Percentiles rank a stretch among this genome's conserved stretches.
These are phyloP conservation scores for Aspergillus olivimuriae DNA, from an alignment of 495 filamentous ascomycete genomes.

Conservation along the genomic window DNA sequence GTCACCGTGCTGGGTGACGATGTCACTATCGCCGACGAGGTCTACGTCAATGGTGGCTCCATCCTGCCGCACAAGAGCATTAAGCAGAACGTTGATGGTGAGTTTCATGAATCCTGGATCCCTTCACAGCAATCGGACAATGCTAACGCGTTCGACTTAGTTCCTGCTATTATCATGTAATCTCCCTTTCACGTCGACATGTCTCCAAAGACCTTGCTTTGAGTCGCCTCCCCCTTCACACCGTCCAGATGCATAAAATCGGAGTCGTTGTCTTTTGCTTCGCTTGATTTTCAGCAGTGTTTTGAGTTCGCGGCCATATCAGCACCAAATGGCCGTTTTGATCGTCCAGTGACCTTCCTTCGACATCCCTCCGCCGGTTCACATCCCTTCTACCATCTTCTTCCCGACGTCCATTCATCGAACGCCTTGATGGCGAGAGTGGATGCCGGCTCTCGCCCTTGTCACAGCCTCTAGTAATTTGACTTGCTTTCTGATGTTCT, in stretches of 20 bases:
- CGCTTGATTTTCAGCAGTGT: slow-evolving; percentile 17
- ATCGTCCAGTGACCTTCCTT: too few species aligned
- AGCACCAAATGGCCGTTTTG: too few species aligned
- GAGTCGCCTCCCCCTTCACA: slow-evolving; percentile 11
- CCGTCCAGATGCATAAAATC: slow-evolving; percentile 37
- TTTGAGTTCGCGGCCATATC: background rate
- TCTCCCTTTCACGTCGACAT: slow-evolving; percentile 27
- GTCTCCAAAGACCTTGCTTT: slow-evolving; percentile 23
- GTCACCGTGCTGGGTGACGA: slow-evolving; percentile 96
- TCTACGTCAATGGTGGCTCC: slow-evolving; percentile 97
- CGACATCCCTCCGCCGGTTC: slow-evolving; percentile 2
- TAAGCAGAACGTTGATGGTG: slow-evolving; percentile 94
- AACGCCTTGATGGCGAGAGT: slow-evolving; percentile 23
- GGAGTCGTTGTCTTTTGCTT: slow-evolving; percentile 33
- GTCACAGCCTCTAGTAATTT: slow-evolving; percentile 12
- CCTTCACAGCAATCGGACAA: slow-evolving; percentile 4
- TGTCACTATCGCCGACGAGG: slow-evolving; percentile 97
- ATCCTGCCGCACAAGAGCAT: slow-evolving; percentile 98
- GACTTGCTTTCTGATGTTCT: slow-evolving; percentile 6
- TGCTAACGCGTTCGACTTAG: slow-evolving; percentile 26
- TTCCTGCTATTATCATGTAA: slow-evolving; percentile 86
- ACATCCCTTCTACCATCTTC: background rate
- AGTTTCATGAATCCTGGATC: slow-evolving; percentile 22
- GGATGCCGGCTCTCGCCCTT: slow-evolving; percentile 3
- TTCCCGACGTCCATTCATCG: slow-evolving; percentile 6